These are phyloP conservation scores for Candida silvatica DNA, from an alignment of 805 yeast species.

Conservation along the genomic window DNA sequence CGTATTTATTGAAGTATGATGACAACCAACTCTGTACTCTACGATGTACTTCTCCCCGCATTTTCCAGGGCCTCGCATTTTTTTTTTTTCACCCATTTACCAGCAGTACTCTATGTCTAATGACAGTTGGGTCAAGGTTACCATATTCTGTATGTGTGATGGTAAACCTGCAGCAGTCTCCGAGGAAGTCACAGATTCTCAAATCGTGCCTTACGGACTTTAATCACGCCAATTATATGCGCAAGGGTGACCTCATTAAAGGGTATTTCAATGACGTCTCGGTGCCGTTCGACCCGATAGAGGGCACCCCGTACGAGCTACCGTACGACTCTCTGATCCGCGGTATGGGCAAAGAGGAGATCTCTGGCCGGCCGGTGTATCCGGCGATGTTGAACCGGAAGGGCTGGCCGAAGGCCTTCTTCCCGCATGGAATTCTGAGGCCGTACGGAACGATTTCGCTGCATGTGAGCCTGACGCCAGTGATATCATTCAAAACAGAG, in stretches of 20 bases:
- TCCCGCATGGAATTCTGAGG: conserved; percentile 9
- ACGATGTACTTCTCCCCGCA: too few species aligned
- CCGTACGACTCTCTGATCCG: conserved; percentile 17
- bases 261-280: conserved; percentile 15
- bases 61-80: too few species aligned
- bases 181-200: conserved; percentile 8
- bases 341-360: conserved; percentile 11
- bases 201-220: conserved; percentile 8
- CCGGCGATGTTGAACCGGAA: conserved; percentile 11
- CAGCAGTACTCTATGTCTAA: too few species aligned
- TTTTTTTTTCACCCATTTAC: too few species aligned
- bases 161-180: conserved; percentile 10
- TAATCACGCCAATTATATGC: conserved; percentile 9
- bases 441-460: conserved; percentile 8
- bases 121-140: too few species aligned
- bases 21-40: too few species aligned
- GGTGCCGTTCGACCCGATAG: conserved; percentile 10
- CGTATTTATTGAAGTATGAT: too few species aligned
- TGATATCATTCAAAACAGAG: conserved; percentile 11
- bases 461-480: conserved; percentile 19
- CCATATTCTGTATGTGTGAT: too few species aligned
- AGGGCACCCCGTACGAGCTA: conserved; percentile 10
- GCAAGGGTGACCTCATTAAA: conserved; percentile 11
- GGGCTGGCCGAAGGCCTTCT: conserved; percentile 17
- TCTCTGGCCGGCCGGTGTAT: conserved; percentile 11